Conservation (phyloP, 768 basidiomycete genomes). For the Suillus subaureus region DNA sequence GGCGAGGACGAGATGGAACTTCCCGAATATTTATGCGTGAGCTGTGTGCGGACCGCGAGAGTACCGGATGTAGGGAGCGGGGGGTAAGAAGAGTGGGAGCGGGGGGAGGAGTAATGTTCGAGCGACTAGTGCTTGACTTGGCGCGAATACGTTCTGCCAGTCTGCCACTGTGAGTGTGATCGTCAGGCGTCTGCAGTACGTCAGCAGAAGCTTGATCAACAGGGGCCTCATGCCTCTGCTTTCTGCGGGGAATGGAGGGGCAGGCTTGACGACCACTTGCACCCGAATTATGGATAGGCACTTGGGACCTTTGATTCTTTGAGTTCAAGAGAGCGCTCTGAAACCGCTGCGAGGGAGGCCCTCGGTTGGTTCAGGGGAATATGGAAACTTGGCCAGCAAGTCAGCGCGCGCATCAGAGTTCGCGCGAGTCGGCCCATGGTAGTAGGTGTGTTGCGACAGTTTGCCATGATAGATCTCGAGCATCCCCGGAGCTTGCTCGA, state of each 20-base stretch:
- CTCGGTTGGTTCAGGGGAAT: slow-evolving; percentile 12
- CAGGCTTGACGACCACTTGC: not conserved
- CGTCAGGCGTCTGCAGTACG: not conserved
- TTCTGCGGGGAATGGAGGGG: slow-evolving; percentile 7
- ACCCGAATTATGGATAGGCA: not conserved
- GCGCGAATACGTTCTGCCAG: slow-evolving; percentile 10
- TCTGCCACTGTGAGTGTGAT: slow-evolving; percentile 6
- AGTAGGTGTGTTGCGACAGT: not conserved
- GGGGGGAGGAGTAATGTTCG: not conserved
- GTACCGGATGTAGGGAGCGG: not conserved
- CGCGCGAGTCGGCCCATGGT: not conserved
- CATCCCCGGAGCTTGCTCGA: slow-evolving; percentile 9
- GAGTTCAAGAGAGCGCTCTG: slow-evolving; percentile 9
- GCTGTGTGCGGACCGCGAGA: slow-evolving; percentile 3
- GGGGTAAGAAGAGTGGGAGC: not conserved
- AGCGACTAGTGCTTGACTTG: not conserved
- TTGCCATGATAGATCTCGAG: slow-evolving; percentile 1
- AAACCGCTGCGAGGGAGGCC: slow-evolving; percentile 8
- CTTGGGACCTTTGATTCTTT: not conserved
- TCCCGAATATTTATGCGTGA: slow-evolving; percentile 7
- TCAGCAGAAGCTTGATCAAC: not conserved
- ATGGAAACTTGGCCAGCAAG: slow-evolving; percentile 14
- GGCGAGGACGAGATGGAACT: slow-evolving; percentile 2
- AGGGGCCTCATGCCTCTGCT: slow-evolving; percentile 3
- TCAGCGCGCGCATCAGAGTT: slow-evolving; percentile 1